These are phyloP conservation scores for Didymella sp. DNA, from an alignment of 2,329 filamentous ascomycete genomes.

Conservation along the genomic window DNA sequence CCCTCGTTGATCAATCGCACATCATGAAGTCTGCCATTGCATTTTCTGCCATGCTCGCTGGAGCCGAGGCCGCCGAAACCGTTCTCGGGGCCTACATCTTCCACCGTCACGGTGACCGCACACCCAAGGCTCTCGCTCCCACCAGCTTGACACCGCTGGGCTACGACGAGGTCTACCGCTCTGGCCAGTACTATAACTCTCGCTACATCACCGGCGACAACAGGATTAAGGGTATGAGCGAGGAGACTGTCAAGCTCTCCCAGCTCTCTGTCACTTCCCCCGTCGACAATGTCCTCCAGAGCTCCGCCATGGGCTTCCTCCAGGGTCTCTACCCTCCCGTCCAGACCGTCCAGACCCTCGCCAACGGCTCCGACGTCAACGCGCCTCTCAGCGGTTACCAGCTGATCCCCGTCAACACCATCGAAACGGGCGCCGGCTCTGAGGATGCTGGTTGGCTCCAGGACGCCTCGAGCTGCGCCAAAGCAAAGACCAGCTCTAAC, in stretches of 20 bases:
- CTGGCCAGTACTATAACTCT: slow-evolving; percentile 76
- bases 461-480: slow-evolving; percentile 62
- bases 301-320: slow-evolving; percentile 78
- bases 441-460: slow-evolving; percentile 66
- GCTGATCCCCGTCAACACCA: slow-evolving; percentile 74
- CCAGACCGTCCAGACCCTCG: slow-evolving; percentile 64
- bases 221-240: slow-evolving; percentile 71
- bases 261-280: slow-evolving; percentile 79
- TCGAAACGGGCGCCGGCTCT: slow-evolving; percentile 65
- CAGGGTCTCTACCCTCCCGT: slow-evolving; percentile 88
- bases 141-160: slow-evolving; percentile 80
- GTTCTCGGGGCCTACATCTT: slow-evolving; percentile 86
- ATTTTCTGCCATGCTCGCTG: slow-evolving; percentile 33
- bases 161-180: slow-evolving; percentile 74
- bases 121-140: slow-evolving; percentile 75
- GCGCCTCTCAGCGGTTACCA: slow-evolving; percentile 82
- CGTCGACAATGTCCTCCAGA: slow-evolving; percentile 77
- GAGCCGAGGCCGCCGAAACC: slow-evolving; percentile 62
- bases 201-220: slow-evolving; percentile 73
- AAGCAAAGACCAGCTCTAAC: slow-evolving; percentile 65
- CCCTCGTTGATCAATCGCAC: slow-evolving; percentile 15
- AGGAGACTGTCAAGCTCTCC: slow-evolving; percentile 69
- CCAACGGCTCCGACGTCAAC: slow-evolving; percentile 71
- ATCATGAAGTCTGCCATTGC: slow-evolving; percentile 40
- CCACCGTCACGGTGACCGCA: slow-evolving; percentile 88